phyloP scores from a whole-genome alignment of 2,329 filamentous ascomycete species.

The Aureobasidium sp. region DNA sequence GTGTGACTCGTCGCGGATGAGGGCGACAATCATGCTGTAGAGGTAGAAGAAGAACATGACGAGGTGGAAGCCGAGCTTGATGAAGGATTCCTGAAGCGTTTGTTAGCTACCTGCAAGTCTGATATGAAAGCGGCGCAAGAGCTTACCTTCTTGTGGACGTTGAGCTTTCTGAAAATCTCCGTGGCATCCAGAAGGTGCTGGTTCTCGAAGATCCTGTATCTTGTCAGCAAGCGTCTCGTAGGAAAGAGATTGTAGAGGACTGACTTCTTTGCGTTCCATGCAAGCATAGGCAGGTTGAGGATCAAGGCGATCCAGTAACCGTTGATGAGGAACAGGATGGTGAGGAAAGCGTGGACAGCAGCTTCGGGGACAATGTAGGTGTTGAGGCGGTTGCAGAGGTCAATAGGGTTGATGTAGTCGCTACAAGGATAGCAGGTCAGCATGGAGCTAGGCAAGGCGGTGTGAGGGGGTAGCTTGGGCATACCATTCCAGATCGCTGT shows the following conservation, averaged over 20 bases:
- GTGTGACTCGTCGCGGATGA: constrained; percentile 90
- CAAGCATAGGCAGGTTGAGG: constrained; percentile 84
- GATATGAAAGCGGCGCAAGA: constrained; percentile 5
- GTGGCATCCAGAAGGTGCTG: constrained; percentile 94
- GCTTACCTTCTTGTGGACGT: constrained; percentile 92
- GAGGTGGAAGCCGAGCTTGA: constrained; percentile 97
- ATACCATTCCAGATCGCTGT: constrained; percentile 98
- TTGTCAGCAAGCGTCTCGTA: constrained; percentile 25
- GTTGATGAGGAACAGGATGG: constrained; percentile 93
- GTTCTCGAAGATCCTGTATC: constrained; percentile 81
- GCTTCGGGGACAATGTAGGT: constrained; percentile 99
- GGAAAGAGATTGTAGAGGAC: constrained; percentile 24
- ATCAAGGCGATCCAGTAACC: constrained; percentile 95
- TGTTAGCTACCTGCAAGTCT: constrained; percentile 11
- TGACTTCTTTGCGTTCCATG: constrained; percentile 97
- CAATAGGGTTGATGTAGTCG: constrained; percentile 99
- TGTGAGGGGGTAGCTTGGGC: constrained; percentile 23
- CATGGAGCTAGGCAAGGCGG: not conserved
- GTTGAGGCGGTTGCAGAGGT: constrained; percentile 99
- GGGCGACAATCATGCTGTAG: constrained; percentile 56
- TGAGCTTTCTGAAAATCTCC: constrained; percentile 98
- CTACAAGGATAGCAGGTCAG: constrained; percentile 36
- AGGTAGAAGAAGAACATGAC: constrained; percentile 99
- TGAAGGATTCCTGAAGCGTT: constrained; percentile 75
- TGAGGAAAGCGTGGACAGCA: constrained; percentile 92